Conservation (phyloP, 2,329 filamentous ascomycete genomes). For the Sarocladiaceae sp. region DNA sequence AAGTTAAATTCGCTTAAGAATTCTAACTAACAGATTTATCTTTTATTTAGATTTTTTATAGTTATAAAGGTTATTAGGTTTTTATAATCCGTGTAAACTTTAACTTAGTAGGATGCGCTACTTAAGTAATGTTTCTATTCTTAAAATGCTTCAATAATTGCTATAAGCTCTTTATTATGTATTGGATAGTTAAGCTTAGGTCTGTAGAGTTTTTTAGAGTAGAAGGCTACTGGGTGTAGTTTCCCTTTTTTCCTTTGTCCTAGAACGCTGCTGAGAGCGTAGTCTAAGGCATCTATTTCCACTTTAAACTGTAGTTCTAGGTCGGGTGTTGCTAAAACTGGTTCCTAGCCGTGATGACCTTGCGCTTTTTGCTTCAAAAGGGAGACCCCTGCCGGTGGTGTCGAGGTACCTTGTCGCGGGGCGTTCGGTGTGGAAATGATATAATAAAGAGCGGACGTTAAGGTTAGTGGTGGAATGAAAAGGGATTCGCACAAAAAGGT, state of each 20-base stretch:
- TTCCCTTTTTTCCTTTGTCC: neutral
- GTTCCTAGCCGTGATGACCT: too few species aligned
- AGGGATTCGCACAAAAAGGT: too few species aligned
- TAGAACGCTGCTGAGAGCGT: neutral
- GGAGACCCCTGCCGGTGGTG: too few species aligned
- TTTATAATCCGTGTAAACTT: constrained; percentile 10
- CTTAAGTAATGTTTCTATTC: constrained; percentile 16
- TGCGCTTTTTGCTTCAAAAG: too few species aligned
- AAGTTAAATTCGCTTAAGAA: constrained; percentile 8
- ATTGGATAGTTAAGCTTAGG: constrained; percentile 2
- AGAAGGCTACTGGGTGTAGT: too few species aligned
- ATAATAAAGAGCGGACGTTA: too few species aligned
- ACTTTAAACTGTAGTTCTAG: neutral
- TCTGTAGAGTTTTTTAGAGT: neutral
- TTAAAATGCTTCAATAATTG: constrained; percentile 7
- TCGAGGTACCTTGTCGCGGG: too few species aligned
- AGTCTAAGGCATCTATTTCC: neutral
- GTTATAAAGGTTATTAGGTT: constrained; percentile 3
- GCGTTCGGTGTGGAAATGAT: too few species aligned
- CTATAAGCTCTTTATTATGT: constrained; percentile 10
- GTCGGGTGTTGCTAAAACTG: neutral
- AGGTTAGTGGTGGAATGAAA: too few species aligned
- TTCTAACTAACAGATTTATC: constrained; percentile 14
- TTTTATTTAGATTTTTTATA: constrained; percentile 11
- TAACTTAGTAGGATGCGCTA: constrained; percentile 11